Percentiles rank a stretch among this genome's conserved stretches.
phyloP scores from a whole-genome alignment of 805 yeast species.

The Sungouiella thailandica region DNA sequence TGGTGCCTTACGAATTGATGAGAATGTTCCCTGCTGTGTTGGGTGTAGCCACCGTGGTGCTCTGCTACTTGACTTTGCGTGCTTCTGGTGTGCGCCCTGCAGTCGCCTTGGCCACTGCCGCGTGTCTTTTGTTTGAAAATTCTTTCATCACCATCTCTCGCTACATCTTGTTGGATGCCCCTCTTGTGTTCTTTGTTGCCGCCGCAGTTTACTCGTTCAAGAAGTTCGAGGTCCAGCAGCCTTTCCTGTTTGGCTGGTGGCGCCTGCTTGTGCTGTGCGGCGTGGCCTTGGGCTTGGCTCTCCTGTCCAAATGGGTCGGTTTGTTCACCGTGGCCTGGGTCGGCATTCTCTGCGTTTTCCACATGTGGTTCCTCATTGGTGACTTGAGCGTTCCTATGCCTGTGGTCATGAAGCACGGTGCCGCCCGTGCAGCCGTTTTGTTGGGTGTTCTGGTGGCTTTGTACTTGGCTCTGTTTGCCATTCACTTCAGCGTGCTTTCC shows the following conservation, averaged over 20 bases:
- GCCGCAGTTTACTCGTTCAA: slow-evolving; percentile 61
- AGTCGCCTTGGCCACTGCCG: slow-evolving; percentile 53
- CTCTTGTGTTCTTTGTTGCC: slow-evolving; percentile 73
- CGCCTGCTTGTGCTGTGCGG: slow-evolving; percentile 61
- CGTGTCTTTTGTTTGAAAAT: slow-evolving; percentile 59
- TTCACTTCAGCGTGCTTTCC: slow-evolving; percentile 56
- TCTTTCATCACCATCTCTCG: slow-evolving; percentile 68
- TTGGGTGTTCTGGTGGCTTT: slow-evolving; percentile 55
- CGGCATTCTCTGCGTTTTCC: slow-evolving; percentile 55
- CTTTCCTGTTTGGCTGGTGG: slow-evolving; percentile 56
- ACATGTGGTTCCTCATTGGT: slow-evolving; percentile 69
- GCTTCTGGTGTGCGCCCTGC: slow-evolving; percentile 65
- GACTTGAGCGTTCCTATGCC: slow-evolving; percentile 51
- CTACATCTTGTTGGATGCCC: slow-evolving; percentile 71
- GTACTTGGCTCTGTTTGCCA: slow-evolving; percentile 53
- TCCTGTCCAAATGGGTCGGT: slow-evolving; percentile 82
- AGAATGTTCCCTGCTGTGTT: slow-evolving; percentile 63
- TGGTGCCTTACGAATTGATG: slow-evolving; percentile 64
- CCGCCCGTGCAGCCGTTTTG: slow-evolving; percentile 47
- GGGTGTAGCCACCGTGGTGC: slow-evolving; percentile 63
- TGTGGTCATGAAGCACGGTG: slow-evolving; percentile 42
- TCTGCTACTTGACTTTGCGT: slow-evolving; percentile 65
- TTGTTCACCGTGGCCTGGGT: slow-evolving; percentile 76
- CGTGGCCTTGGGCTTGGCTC: slow-evolving; percentile 65
- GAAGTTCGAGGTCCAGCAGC: slow-evolving; percentile 58